These are phyloP conservation scores for Fusarium sp. DNA, from an alignment of 2,329 filamentous ascomycete genomes.

Conservation along the genomic window DNA sequence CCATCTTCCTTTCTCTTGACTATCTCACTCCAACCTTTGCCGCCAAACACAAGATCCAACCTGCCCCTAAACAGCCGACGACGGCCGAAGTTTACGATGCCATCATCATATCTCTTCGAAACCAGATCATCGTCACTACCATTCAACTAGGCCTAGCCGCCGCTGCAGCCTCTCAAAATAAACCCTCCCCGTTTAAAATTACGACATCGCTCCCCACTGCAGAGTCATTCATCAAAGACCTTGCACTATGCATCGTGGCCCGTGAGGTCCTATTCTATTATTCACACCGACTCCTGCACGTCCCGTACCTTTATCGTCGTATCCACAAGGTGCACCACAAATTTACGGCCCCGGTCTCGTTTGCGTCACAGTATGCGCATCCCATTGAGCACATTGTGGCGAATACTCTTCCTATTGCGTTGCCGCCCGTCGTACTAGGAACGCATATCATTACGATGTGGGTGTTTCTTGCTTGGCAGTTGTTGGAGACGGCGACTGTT, in stretches of 20 bases:
- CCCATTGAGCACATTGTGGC: conserved; percentile 67
- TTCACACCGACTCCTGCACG: conserved; percentile 64
- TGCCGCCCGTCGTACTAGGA: conserved; percentile 60
- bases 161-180: conserved; percentile 13
- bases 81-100: conserved; percentile 58
- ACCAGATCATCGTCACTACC: conserved; percentile 57
- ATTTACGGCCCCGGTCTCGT: conserved; percentile 66
- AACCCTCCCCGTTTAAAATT: conserved; percentile 53
- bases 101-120: conserved; percentile 57
- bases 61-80: conserved; percentile 61
- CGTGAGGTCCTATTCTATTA: conserved; percentile 69
- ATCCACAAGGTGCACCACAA: conserved; percentile 69
- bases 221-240: conserved; percentile 53
- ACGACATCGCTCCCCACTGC: conserved; percentile 51
- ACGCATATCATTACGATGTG: conserved; percentile 66
- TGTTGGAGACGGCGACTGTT: conserved; percentile 65
- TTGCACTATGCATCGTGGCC: conserved; percentile 54
- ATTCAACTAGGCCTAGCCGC: conserved; percentile 45
- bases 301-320: conserved; percentile 58
- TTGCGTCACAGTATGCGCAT: conserved; percentile 68
- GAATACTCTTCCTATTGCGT: conserved; percentile 63
- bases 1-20: conserved; percentile 58
- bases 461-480: conserved; percentile 60
- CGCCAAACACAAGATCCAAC: conserved; percentile 65
- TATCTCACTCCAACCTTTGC: conserved; percentile 60